These are phyloP conservation scores for Hibiscus trionum DNA, from an alignment of 345 rosid species.

Conservation along the genomic window DNA sequence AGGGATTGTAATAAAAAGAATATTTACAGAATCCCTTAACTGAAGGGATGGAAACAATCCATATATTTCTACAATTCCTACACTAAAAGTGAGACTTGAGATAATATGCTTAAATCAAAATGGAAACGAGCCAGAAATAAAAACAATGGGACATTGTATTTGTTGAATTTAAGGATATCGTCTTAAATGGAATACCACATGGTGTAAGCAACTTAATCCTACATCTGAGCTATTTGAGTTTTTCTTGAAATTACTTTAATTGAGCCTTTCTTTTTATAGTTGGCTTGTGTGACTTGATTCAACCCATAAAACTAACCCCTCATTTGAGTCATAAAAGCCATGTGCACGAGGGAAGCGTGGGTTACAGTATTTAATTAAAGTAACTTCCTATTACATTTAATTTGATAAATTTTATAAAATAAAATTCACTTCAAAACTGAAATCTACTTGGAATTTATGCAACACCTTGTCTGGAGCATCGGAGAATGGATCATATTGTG, in stretches of 20 bases:
- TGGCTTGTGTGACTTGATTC: not conserved
- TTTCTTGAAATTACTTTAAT: not conserved
- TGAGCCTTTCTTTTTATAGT: not conserved
- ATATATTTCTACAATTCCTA: no score
- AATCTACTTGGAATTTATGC: not conserved
- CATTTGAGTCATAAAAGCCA: not conserved
- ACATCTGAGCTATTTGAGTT: not conserved
- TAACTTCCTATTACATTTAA: not conserved
- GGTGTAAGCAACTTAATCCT: not conserved
- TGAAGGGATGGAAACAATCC: no score
- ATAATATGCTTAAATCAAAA: not conserved
- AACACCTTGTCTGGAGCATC: not conserved
- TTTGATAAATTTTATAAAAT: not conserved
- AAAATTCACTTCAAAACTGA: not conserved
- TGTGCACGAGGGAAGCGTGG: not conserved
- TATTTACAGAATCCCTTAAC: no score
- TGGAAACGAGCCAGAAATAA: not conserved
- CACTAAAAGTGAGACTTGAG: not conserved
- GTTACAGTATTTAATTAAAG: not conserved
- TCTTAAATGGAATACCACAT: not conserved
- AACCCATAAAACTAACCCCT: not conserved
- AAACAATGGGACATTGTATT: not conserved
- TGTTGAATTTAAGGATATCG: conserved; percentile 1
- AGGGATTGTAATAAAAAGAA: no score
- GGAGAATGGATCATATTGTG: not conserved